phyloP scores from a whole-genome alignment of 805 yeast genomes.

The Torulaspora maleeae region DNA sequence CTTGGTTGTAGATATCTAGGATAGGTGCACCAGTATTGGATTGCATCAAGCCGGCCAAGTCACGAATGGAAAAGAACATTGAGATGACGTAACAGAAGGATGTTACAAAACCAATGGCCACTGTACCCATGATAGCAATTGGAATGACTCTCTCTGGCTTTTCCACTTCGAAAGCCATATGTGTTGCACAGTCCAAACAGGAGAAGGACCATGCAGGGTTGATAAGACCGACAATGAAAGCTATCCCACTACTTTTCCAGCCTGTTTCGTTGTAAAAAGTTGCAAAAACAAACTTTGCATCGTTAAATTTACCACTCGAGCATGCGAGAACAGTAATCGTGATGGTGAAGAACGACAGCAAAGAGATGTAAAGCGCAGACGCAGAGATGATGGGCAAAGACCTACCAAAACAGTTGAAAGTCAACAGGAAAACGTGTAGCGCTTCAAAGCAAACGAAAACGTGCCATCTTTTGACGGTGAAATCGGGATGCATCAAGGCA shows the following conservation, averaged over 20 bases:
- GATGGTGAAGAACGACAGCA: constrained; percentile 51
- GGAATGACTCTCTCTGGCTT: constrained; percentile 60
- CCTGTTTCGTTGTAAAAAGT: constrained; percentile 57
- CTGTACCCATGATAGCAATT: constrained; percentile 61
- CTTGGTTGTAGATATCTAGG: constrained; percentile 59
- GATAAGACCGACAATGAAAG: constrained; percentile 61
- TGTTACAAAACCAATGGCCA: constrained; percentile 65
- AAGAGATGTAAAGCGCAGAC: constrained; percentile 50
- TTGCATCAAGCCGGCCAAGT: constrained; percentile 44
- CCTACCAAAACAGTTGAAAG: constrained; percentile 54
- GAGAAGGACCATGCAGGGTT: constrained; percentile 71
- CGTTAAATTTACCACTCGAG: constrained; percentile 51
- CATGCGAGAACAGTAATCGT: constrained; percentile 54
- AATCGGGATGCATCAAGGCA: constrained; percentile 33
- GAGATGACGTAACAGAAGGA: constrained; percentile 50
- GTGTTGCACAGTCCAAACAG: constrained; percentile 68
- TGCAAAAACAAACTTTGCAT: constrained; percentile 54
- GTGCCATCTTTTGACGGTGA: constrained; percentile 49
- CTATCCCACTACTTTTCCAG: constrained; percentile 55
- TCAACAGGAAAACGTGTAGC: constrained; percentile 42
- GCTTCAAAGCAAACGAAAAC: constrained; percentile 51
- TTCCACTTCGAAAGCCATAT: constrained; percentile 64
- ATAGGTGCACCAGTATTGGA: constrained; percentile 61
- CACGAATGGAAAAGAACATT: constrained; percentile 58
- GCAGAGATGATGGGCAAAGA: constrained; percentile 50